Conservation (phyloP, 768 basidiomycete species). For the Wakefieldia striispora region DNA sequence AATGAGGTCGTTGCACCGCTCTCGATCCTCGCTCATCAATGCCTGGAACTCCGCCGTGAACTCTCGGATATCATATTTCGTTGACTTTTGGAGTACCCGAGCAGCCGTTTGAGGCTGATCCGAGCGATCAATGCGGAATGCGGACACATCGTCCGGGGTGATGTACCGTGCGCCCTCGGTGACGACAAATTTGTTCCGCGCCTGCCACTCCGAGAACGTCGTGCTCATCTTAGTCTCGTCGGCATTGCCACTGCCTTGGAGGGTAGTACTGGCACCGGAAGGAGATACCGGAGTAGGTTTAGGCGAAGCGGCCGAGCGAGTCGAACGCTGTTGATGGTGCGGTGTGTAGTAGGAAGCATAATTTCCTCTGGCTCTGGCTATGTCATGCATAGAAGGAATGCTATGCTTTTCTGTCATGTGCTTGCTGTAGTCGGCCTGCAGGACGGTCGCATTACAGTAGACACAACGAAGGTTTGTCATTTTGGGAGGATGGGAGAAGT, state of each 20-base stretch:
- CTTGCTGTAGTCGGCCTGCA: constrained; percentile 2
- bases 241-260: neutral
- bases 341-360: neutral
- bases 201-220: constrained; percentile 23
- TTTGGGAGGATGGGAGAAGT: neutral
- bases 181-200: constrained; percentile 2
- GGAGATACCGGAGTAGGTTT: neutral
- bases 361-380: constrained; percentile 3
- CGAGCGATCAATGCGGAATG: constrained; percentile 23
- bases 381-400: constrained; percentile 6
- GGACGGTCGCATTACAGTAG: constrained; percentile 12
- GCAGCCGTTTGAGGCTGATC: constrained; percentile 23
- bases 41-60: constrained; percentile 16
- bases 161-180: constrained; percentile 10
- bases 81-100: constrained; percentile 18
- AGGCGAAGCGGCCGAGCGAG: neutral
- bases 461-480: constrained; percentile 12
- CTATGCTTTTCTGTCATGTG: constrained; percentile 16
- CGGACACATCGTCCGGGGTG: constrained; percentile 23
- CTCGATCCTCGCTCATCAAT: constrained; percentile 12
- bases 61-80: constrained; percentile 20
- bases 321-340: neutral
- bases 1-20: constrained; percentile 16
- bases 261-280: neutral
- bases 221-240: constrained; percentile 6